Percentiles rank a stretch among this genome's conserved stretches.
These are phyloP conservation scores for Phaeodactylum tricornutum DNA, from an alignment of 108 stramenopile genomes.

Conservation along the genomic window DNA sequence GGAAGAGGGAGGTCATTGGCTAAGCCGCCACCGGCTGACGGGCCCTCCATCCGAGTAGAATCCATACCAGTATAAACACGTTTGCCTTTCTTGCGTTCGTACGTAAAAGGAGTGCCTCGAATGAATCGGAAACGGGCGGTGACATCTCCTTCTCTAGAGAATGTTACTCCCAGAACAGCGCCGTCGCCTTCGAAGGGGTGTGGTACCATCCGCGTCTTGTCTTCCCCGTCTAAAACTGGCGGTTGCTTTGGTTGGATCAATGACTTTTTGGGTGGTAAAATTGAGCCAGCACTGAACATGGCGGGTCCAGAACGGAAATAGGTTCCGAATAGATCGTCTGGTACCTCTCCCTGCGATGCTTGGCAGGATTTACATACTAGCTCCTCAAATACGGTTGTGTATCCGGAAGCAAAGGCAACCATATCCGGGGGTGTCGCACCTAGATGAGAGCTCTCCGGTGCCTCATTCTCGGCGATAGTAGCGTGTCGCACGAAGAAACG, in stretches of 20 bases:
- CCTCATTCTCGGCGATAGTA: too few species aligned
- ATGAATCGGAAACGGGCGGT: conserved; percentile 56
- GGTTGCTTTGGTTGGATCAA: conserved; percentile 70
- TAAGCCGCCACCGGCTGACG: conserved; percentile 10
- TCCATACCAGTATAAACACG: conserved; percentile 74
- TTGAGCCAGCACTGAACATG: conserved; percentile 82
- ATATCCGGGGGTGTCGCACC: too few species aligned
- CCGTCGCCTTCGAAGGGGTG: conserved; percentile 83
- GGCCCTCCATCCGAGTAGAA: conserved; percentile 43
- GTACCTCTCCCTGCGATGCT: conserved; percentile 36
- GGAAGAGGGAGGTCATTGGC: conserved; percentile 68
- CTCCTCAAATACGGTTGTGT: conserved; percentile 66
- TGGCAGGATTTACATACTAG: conserved; percentile 33
- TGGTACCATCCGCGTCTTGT: conserved; percentile 56
- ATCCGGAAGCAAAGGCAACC: conserved; percentile 62
- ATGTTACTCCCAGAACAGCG: conserved; percentile 64
- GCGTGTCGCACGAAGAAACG: too few species aligned
- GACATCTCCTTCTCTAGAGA: conserved; percentile 33
- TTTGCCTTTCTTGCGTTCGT: conserved; percentile 74
- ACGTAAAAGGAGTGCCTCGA: conserved; percentile 67
- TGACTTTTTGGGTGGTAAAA: conserved; percentile 66
- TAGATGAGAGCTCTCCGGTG: too few species aligned
- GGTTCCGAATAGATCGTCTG: conserved; percentile 59
- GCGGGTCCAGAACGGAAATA: conserved; percentile 75
- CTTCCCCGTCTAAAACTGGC: conserved; percentile 65